Conservation (phyloP, 768 basidiomycete genomes). For the Suillus plorans region DNA sequence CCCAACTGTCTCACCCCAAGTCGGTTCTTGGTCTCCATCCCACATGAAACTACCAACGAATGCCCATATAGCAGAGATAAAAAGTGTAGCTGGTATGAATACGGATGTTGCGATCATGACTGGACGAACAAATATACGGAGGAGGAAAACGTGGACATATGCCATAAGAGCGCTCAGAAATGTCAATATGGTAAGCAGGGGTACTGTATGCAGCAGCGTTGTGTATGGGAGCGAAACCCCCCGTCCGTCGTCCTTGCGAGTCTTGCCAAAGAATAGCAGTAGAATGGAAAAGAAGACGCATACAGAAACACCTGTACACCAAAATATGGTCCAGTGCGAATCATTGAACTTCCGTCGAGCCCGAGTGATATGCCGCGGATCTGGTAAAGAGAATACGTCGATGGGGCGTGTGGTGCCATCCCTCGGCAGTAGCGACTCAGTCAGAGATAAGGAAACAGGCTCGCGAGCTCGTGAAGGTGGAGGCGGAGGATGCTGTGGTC, state of each 20-base stretch:
- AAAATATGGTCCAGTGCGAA: conserved; percentile 66
- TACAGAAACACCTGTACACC: conserved; percentile 56
- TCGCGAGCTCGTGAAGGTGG: conserved; percentile 45
- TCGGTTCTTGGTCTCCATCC: conserved; percentile 52
- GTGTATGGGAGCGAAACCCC: conserved; percentile 52
- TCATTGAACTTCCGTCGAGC: conserved; percentile 74
- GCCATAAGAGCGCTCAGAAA: conserved; percentile 68
- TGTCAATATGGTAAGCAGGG: conserved; percentile 71
- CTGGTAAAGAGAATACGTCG: conserved; percentile 76
- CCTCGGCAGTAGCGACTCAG: conserved; percentile 75
- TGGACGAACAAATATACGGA: conserved; percentile 81
- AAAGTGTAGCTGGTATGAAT: conserved; percentile 71
- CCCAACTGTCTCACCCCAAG: conserved; percentile 85
- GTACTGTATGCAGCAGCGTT: conserved; percentile 74
- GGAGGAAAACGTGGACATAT: conserved; percentile 71
- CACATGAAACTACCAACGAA: conserved; percentile 78
- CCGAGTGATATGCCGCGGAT: conserved; percentile 66
- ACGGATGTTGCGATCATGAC: conserved; percentile 78
- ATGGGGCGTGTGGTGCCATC: conserved; percentile 63
- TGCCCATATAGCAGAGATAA: conserved; percentile 77
- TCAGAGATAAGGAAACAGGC: conserved; percentile 60
- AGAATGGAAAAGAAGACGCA: conserved; percentile 66
- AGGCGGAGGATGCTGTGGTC: conserved; percentile 32
- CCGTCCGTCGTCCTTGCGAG: conserved; percentile 19
- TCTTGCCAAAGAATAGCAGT: conserved; percentile 57